A percentile compares a stretch with the other conserved stretches of the same genome.
Evolutionary conservation across 1,284 basidiomycete species (phyloP).

Genomic region (Polyporus tsugae): DNA sequence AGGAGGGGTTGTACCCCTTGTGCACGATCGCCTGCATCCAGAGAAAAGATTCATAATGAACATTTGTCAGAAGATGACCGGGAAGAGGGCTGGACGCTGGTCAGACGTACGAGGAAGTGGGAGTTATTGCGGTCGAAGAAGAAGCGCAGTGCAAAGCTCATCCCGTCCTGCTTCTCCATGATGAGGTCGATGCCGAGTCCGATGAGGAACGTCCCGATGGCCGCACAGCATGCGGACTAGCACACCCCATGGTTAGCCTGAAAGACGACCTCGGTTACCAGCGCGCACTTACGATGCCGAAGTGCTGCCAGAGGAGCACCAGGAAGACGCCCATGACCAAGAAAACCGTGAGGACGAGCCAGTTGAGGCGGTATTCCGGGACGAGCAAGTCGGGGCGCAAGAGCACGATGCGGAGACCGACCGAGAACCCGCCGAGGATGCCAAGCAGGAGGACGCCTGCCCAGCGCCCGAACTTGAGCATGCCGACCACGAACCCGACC

Average conservation of each 20-base stretch:
- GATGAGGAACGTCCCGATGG: constrained; percentile 66
- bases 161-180: constrained; percentile 63
- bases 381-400: constrained; percentile 59
- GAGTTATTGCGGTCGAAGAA: constrained; percentile 68
- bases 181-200: constrained; percentile 63
- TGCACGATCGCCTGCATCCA: constrained; percentile 51
- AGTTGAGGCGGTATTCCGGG: constrained; percentile 53
- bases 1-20: constrained; percentile 55
- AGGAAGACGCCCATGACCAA: constrained; percentile 51
- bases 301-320: constrained; percentile 54
- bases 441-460: constrained; percentile 56
- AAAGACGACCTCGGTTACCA: not conserved
- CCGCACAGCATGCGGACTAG: constrained; percentile 54
- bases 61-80: not conserved
- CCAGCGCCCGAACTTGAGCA: constrained; percentile 56
- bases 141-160: constrained; percentile 68
- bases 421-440: constrained; percentile 59
- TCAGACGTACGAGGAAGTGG: constrained; percentile 58
- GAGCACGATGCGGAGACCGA: constrained; percentile 63
- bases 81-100: not conserved
- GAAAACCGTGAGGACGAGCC: constrained; percentile 56
- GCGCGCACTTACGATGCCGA: constrained; percentile 57
- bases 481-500: constrained; percentile 59
- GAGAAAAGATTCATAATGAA: constrained; percentile 3
- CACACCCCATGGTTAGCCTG: not conserved